A percentile compares a stretch with the other conserved stretches of the same genome.
phyloP scores from a whole-genome alignment of 345 rosid species.

The Rhizophora mangle region DNA sequence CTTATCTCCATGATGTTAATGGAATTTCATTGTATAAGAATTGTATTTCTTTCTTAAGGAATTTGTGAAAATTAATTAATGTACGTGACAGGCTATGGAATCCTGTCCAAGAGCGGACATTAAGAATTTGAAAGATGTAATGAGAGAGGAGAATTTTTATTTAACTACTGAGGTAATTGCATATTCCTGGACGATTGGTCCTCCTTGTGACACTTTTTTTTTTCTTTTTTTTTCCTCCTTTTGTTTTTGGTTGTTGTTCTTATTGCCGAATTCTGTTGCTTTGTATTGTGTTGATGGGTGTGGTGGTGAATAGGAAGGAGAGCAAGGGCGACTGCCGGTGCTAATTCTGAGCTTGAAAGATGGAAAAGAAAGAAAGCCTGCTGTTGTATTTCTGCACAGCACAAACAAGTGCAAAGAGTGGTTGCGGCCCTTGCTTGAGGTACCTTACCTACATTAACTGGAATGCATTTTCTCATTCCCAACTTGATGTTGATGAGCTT shows the following conservation, averaged over 20 bases:
- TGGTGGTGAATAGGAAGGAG: constrained; percentile 44
- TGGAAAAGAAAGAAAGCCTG: constrained; percentile 47
- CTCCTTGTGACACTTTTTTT: background rate
- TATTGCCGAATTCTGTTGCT: background rate
- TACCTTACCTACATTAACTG: constrained; percentile 9
- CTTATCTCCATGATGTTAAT: background rate
- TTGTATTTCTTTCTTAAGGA: background rate
- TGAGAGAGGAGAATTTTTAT: constrained; percentile 70
- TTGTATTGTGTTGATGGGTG: background rate
- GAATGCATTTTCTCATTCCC: background rate
- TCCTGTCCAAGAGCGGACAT: constrained; percentile 63
- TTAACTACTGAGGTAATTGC: constrained; percentile 62
- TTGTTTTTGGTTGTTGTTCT: background rate
- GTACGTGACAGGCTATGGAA: constrained; percentile 51
- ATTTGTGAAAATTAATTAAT: background rate
- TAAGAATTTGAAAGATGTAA: constrained; percentile 45
- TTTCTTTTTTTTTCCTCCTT: background rate
- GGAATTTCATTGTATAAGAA: too few species aligned
- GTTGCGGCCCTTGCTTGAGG: constrained; percentile 90
- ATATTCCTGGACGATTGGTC: background rate
- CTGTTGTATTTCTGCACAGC: constrained; percentile 84
- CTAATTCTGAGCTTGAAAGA: constrained; percentile 62
- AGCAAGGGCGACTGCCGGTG: constrained; percentile 73
- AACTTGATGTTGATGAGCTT: background rate
- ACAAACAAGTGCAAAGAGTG: constrained; percentile 75